Conservation (phyloP, 768 basidiomycete genomes). For the Strobilomyces dryophilus region DNA sequence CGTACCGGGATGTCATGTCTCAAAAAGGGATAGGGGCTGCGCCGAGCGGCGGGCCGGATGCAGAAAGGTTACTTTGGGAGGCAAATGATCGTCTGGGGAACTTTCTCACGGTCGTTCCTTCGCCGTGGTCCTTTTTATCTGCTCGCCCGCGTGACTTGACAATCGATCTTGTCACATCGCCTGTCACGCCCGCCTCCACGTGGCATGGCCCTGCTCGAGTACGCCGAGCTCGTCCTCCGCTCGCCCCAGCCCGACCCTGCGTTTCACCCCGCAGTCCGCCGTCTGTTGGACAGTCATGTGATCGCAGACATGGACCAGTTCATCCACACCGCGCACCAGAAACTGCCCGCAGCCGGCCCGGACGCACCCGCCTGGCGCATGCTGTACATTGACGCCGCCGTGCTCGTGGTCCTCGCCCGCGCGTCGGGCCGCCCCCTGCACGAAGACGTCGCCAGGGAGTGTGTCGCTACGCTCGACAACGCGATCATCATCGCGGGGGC, state of each 20-base stretch:
- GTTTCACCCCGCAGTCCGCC: slow-evolving; percentile 6
- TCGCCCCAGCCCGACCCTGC: not conserved
- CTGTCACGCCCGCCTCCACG: slow-evolving; percentile 22
- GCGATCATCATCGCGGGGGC: slow-evolving; percentile 80
- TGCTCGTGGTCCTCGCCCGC: slow-evolving; percentile 51
- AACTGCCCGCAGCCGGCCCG: slow-evolving; percentile 40
- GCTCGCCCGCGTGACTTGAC: slow-evolving; percentile 38
- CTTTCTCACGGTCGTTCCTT: slow-evolving; percentile 44
- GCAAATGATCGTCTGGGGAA: slow-evolving; percentile 45
- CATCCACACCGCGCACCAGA: slow-evolving; percentile 43
- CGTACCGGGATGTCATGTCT: slow-evolving; percentile 75
- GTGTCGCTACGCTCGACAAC: slow-evolving; percentile 65
- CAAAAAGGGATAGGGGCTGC: slow-evolving; percentile 49
- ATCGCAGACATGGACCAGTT: slow-evolving; percentile 31
- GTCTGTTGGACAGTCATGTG: not conserved
- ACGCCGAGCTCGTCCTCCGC: slow-evolving; percentile 14
- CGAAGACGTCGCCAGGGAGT: slow-evolving; percentile 32
- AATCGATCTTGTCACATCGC: slow-evolving; percentile 34
- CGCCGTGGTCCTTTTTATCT: slow-evolving; percentile 62
- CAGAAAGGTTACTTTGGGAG: slow-evolving; percentile 39
- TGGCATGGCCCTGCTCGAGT: slow-evolving; percentile 7
- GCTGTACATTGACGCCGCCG: slow-evolving; percentile 71
- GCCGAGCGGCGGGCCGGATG: slow-evolving; percentile 41
- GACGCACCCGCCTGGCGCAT: slow-evolving; percentile 50
- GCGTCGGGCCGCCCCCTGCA: slow-evolving; percentile 9